Percentiles rank a stretch among this genome's conserved stretches.
phyloP scores from a whole-genome alignment of 768 basidiomycete genomes.

The Termitomyces sp. region DNA sequence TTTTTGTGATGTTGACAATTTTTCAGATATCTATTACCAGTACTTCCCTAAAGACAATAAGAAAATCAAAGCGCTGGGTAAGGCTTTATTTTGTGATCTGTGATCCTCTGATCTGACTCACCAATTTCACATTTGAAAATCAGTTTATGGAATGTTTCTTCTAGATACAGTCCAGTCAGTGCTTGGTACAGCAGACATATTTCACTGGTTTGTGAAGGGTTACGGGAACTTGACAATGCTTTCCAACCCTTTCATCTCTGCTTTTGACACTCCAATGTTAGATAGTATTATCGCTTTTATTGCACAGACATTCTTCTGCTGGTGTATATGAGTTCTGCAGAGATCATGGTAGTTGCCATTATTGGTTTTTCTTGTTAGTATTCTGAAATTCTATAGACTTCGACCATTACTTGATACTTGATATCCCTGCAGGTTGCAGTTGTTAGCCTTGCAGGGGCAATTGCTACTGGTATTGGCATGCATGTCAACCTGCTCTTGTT shows the following conservation, averaged over 20 bases:
- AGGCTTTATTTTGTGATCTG: background rate
- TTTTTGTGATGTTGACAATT: background rate
- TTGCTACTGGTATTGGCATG: constrained; percentile 8
- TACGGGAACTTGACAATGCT: constrained; percentile 4
- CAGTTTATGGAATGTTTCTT: background rate
- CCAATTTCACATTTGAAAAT: background rate
- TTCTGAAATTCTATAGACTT: background rate
- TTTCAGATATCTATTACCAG: background rate
- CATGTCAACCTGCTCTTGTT: background rate
- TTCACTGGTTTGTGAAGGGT: constrained; percentile 6
- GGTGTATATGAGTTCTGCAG: constrained; percentile 7
- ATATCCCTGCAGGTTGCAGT: background rate
- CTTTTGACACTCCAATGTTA: constrained; percentile 6
- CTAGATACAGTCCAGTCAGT: background rate
- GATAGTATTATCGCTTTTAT: constrained; percentile 10
- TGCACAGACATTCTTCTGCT: constrained; percentile 7
- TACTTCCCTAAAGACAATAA: background rate
- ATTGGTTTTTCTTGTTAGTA: background rate
- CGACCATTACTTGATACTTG: background rate
- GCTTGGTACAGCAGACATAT: constrained; percentile 4
- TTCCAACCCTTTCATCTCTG: constrained; percentile 6
- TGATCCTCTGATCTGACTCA: background rate
- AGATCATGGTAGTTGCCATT: constrained; percentile 4
- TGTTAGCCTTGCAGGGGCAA: constrained; percentile 2
- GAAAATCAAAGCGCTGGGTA: constrained; percentile 1